Conservation (phyloP, 108 stramenopile genomes). For the Seminavis robusta region DNA sequence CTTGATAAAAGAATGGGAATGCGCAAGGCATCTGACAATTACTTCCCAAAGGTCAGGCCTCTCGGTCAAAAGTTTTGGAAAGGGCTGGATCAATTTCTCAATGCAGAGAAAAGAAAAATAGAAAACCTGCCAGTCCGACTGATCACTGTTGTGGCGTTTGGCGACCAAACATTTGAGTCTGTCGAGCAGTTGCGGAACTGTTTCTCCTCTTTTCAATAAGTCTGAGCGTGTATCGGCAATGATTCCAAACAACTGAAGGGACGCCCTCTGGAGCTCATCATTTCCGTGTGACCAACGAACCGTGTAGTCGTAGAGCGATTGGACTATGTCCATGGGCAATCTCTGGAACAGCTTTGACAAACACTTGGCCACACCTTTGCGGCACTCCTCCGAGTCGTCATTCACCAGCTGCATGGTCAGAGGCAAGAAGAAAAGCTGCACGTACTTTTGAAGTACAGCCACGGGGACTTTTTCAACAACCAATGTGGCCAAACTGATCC, state of each 20-base stretch:
- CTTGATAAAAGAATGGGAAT: slow-evolving; percentile 78
- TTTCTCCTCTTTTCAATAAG: slow-evolving; percentile 50
- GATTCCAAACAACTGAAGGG: slow-evolving; percentile 74
- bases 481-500: slow-evolving; percentile 46
- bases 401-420: slow-evolving; percentile 85
- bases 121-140: slow-evolving; percentile 58
- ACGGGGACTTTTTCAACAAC: slow-evolving; percentile 69
- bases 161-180: slow-evolving; percentile 8
- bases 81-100: slow-evolving; percentile 46
- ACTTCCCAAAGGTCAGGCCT: slow-evolving; percentile 43
- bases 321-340: slow-evolving; percentile 50
- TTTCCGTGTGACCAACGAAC: slow-evolving; percentile 59
- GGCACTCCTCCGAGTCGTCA: slow-evolving; percentile 81
- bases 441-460: slow-evolving; percentile 56
- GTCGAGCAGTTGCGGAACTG: slow-evolving; percentile 24
- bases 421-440: slow-evolving; percentile 80
- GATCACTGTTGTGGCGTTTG: neutral
- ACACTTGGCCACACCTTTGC: slow-evolving; percentile 52
- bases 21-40: slow-evolving; percentile 33
- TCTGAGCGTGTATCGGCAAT: slow-evolving; percentile 62
- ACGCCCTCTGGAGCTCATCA: slow-evolving; percentile 45
- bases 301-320: slow-evolving; percentile 61
- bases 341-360: slow-evolving; percentile 55
- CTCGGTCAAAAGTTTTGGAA: slow-evolving; percentile 3
- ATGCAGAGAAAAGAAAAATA: slow-evolving; percentile 69